phyloP scores from a whole-genome alignment of 2,329 filamentous ascomycete species.

The Lachnellula subtilissima region DNA sequence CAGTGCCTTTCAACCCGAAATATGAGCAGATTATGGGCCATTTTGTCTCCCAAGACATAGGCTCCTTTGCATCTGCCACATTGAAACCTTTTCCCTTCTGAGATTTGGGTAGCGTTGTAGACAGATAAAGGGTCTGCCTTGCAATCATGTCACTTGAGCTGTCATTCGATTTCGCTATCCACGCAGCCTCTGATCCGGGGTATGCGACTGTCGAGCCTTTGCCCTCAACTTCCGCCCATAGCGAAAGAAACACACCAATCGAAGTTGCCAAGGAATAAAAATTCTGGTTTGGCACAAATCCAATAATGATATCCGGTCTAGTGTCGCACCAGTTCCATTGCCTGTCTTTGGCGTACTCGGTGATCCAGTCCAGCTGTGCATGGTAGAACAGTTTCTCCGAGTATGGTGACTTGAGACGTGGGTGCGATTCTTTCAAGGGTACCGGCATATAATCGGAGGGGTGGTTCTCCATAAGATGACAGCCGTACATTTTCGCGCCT shows the following conservation, averaged over 20 bases:
- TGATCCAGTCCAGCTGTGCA: constrained; percentile 37
- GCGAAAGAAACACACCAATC: constrained; percentile 35
- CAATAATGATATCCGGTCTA: constrained; percentile 38
- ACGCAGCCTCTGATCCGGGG: constrained; percentile 35
- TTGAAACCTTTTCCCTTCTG: constrained; percentile 38
- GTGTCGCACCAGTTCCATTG: constrained; percentile 38
- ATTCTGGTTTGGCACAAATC: constrained; percentile 38
- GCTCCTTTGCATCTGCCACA: constrained; percentile 35
- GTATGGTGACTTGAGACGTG: constrained; percentile 33
- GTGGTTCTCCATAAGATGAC: constrained; percentile 37
- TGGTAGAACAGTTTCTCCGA: constrained; percentile 38
- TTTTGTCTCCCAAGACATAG: constrained; percentile 37
- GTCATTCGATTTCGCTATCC: constrained; percentile 36
- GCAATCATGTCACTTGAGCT: constrained; percentile 38
- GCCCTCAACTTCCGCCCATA: constrained; percentile 36
- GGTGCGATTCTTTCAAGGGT: constrained; percentile 32
- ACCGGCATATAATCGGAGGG: constrained; percentile 34
- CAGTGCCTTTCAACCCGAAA: constrained; percentile 40
- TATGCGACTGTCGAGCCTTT: constrained; percentile 36
- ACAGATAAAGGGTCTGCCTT: constrained; percentile 38
- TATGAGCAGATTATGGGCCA: constrained; percentile 42
- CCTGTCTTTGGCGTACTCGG: constrained; percentile 34
- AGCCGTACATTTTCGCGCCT: constrained; percentile 37
- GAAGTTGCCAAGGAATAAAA: constrained; percentile 36
- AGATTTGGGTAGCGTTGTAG: constrained; percentile 36